A percentile compares a stretch with the other conserved stretches of the same genome.
Conservation (phyloP, 768 basidiomycete species). For the Pholiota molesta region DNA sequence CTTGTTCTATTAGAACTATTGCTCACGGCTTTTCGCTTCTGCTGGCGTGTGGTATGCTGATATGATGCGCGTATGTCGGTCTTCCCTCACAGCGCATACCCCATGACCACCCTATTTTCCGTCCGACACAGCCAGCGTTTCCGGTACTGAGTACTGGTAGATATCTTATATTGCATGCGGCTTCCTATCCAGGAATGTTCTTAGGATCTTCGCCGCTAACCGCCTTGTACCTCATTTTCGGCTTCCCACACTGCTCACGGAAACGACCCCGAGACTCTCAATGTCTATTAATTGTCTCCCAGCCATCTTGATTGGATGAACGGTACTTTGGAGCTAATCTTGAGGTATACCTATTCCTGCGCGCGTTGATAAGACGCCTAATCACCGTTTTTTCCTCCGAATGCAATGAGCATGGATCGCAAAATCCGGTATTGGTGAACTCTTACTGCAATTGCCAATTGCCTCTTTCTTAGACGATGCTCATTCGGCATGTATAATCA, state of each 20-base stretch:
- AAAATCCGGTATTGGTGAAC: not conserved
- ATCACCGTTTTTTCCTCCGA: not conserved
- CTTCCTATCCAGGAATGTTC: not conserved
- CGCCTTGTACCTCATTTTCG: not conserved
- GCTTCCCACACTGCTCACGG: not conserved
- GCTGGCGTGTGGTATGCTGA: not conserved
- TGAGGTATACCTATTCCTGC: not conserved
- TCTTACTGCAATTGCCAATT: not conserved
- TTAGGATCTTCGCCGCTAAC: not conserved
- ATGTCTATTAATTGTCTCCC: not conserved
- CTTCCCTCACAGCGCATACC: not conserved
- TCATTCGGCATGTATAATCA: not conserved
- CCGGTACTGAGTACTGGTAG: not conserved
- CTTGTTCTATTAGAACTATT: not conserved
- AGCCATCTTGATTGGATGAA: not conserved
- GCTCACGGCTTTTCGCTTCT: not conserved
- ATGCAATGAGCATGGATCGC: not conserved
- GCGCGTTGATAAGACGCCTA: not conserved
- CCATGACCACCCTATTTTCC: not conserved
- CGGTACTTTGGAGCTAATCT: not conserved
- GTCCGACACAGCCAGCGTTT: not conserved
- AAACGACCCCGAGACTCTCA: not conserved
- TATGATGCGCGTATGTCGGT: not conserved
- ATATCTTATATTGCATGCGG: not conserved
- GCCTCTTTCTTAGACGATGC: not conserved